phyloP scores from a whole-genome alignment of 2,329 filamentous ascomycete genomes.

The Microsporum audouinii region DNA sequence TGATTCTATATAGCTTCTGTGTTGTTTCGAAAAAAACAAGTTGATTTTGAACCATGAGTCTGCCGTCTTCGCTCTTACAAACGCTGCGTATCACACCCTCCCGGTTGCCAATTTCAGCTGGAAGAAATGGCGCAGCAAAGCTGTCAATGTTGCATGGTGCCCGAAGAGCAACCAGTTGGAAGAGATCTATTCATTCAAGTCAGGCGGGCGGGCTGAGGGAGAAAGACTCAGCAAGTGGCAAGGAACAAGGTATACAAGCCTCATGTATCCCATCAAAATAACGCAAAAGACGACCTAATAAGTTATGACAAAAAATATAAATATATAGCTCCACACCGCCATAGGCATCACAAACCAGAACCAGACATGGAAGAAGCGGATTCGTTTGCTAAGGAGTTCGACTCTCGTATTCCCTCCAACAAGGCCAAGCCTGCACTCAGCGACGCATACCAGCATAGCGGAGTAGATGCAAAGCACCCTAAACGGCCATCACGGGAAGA shows the following conservation, averaged over 20 bases:
- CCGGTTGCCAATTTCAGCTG: background rate
- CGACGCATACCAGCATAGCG: conserved; percentile 15
- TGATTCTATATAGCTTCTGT: background rate
- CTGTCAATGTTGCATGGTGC: background rate
- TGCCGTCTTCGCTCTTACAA: background rate
- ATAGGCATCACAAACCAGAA: conserved; percentile 6
- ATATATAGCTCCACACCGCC: conserved; percentile 5
- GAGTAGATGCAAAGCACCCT: conserved; percentile 12
- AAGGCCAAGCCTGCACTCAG: conserved; percentile 13
- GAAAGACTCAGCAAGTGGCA: background rate
- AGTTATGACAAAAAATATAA: background rate
- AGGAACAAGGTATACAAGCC: background rate
- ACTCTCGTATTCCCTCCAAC: conserved; percentile 14
- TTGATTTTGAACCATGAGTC: background rate
- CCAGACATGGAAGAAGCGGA: conserved; percentile 11
- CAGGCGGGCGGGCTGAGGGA: background rate
- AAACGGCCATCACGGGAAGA: conserved; percentile 11
- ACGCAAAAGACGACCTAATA: background rate
- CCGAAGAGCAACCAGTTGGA: no score
- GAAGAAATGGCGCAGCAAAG: background rate
- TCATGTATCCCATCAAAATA: background rate
- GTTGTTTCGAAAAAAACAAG: background rate
- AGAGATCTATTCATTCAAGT: background rate
- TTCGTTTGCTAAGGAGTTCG: conserved; percentile 14
- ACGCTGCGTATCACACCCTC: background rate